These are phyloP conservation scores for Prunus armeniaca DNA, from an alignment of 306 rosid species.

Conservation along the genomic window DNA sequence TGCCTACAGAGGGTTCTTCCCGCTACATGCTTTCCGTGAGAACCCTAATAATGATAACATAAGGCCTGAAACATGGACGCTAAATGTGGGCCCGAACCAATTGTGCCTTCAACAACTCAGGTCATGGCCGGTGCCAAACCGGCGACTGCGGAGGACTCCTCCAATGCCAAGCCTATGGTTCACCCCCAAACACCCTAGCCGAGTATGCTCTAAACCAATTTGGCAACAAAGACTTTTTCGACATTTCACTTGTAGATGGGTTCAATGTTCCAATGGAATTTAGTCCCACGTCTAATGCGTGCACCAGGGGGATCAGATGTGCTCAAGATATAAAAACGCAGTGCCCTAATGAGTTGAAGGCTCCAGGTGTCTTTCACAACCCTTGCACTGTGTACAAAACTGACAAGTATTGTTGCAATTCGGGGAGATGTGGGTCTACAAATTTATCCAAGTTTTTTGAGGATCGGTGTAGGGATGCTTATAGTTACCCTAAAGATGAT, in stretches of 20 bases:
- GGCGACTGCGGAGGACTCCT: conserved; percentile 29
- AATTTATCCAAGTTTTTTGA: too few species aligned
- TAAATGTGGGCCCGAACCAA: conserved; percentile 11
- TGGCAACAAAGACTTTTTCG: conserved; percentile 12
- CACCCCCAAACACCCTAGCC: conserved; percentile 23
- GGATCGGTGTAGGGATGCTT: too few species aligned
- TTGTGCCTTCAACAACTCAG: conserved; percentile 10
- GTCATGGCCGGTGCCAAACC: conserved; percentile 15
- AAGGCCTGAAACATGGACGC: background rate
- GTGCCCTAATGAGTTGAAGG: too few species aligned
- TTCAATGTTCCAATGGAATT: too few species aligned
- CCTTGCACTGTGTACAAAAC: too few species aligned
- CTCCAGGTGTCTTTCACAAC: background rate
- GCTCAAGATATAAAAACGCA: conserved; percentile 5
- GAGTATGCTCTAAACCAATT: conserved; percentile 14
- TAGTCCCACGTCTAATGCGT: too few species aligned
- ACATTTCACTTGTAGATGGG: conserved; percentile 27
- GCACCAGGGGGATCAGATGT: too few species aligned
- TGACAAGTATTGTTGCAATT: background rate
- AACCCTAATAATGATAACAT: too few species aligned
- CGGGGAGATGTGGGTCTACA: too few species aligned
- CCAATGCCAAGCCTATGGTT: conserved; percentile 16
- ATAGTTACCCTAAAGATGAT: background rate
- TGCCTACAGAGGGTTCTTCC: too few species aligned
- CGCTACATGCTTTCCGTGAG: too few species aligned